Evolutionary conservation across 164 flowering plant genomes (phyloP).

Genomic region (Macadamia integrifolia): DNA sequence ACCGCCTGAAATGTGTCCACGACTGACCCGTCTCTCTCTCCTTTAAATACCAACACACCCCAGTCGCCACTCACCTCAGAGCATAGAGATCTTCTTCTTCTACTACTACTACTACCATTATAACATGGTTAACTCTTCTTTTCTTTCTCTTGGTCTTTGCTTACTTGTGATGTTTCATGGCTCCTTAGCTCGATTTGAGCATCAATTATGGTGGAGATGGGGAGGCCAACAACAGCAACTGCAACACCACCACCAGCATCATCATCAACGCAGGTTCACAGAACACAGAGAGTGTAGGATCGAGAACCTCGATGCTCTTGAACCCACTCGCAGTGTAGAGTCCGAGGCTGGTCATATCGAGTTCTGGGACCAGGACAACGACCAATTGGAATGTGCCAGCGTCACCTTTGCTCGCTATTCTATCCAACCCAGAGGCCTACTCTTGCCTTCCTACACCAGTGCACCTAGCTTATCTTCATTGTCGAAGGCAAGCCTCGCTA

Average conservation of each 20-base stretch:
- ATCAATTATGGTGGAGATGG: background rate
- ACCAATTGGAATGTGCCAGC: conserved; percentile 51
- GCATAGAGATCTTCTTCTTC: background rate
- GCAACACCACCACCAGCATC: no score
- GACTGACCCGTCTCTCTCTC: background rate
- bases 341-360: conserved; percentile 50
- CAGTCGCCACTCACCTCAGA: conserved; percentile 10
- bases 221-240: no score
- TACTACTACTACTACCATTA: background rate
- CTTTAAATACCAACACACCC: conserved; percentile 24
- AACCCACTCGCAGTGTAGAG: conserved; percentile 30
- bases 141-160: conserved; percentile 21
- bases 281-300: conserved; percentile 30
- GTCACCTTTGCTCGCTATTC: conserved; percentile 28
- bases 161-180: conserved; percentile 27
- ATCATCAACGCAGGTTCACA: conserved; percentile 12
- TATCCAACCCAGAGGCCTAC: conserved; percentile 42
- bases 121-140: conserved; percentile 22
- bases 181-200: conserved; percentile 14
- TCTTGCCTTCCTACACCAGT: conserved; percentile 34
- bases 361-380: conserved; percentile 33
- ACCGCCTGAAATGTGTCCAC: conserved; percentile 17
- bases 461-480: no score
- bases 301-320: conserved; percentile 31
- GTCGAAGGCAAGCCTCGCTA: no score